Base-by-base conservation (phyloP, 306 rosid species). In the Quillaja saponaria region DNA sequence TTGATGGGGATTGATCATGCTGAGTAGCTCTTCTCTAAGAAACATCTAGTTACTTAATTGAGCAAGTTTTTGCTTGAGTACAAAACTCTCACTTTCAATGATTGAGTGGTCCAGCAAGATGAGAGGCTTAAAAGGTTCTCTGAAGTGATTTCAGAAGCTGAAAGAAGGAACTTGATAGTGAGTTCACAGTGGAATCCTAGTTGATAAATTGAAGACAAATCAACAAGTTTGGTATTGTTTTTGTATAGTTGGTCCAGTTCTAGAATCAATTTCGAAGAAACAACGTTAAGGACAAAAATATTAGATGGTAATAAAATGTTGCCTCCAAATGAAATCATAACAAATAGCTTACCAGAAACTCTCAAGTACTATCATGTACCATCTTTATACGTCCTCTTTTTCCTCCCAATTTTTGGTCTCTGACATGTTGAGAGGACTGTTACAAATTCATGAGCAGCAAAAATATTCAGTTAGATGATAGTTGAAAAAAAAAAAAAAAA, bases 1-100 rank as follows among this genome's bases (percentile, higher is more conserved):
- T 40, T 50, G 77, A 77, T 59, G 71, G 61, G 18, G 74, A 83
- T 65, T 64, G 55, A 14, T 80, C 78, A 68, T 76, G 49, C 49
- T 63, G n/a, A n/a, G n/a, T n/a, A n/a, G n/a, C n/a, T n/a, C n/a
- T n/a, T n/a, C 63, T 45, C 4, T 41, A 49, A 52, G 75, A 78
- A 78, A 19, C 64, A 48, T 61, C 73, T 73, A 70, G 58, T 55
- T 21, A 34, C 41, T 37, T 15, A 17, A 56, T 18, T 15, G 62
- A 21, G 57, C 21, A 39, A 58, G 19, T 40, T 28, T 18, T 39
- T 60, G 34, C 49, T 11, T 8, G 18, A 48, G 63, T 49, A 11
- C 47, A 62, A 33, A 28, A 33, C 15, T 20, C 20, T 69, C 60
- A 34, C n/a, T 63, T 52, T 66, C 46, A 47, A 53, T 8, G 25